These are phyloP conservation scores for Trypanosoma lewisi DNA, from an alignment of 208 protist genomes.

Conservation along the genomic window DNA sequence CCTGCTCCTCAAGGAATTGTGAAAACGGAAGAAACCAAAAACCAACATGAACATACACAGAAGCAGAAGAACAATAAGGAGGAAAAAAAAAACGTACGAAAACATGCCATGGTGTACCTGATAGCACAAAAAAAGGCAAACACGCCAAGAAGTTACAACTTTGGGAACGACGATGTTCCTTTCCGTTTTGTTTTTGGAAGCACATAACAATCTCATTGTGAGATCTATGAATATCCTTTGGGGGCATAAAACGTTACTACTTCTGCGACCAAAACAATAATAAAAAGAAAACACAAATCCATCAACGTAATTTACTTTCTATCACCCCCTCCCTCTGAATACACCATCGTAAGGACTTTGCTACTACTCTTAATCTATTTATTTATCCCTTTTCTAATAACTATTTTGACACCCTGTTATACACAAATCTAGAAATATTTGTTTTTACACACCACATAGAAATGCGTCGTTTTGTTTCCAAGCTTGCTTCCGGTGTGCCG, in stretches of 20 bases:
- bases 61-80: background rate
- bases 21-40: background rate
- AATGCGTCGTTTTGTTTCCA: slow-evolving; percentile 65
- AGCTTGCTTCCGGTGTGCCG: slow-evolving; percentile 35
- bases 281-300: background rate
- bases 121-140: too few species aligned
- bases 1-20: background rate
- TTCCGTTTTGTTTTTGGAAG: too few species aligned
- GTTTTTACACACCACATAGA: slow-evolving; percentile 6
- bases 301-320: background rate
- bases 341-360: background rate
- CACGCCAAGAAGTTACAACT: too few species aligned
- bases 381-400: background rate
- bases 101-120: too few species aligned
- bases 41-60: background rate
- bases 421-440: background rate
- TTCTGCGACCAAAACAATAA: background rate
- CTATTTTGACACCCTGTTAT: background rate
- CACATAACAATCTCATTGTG: too few species aligned
- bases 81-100: too few species aligned
- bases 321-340: background rate
- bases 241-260: background rate
- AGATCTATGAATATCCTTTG: too few species aligned
- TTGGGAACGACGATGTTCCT: too few species aligned
- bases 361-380: background rate